These are phyloP conservation scores for Nepenthes gracilis DNA, from an alignment of 148 eudicot species.

Conservation along the genomic window DNA sequence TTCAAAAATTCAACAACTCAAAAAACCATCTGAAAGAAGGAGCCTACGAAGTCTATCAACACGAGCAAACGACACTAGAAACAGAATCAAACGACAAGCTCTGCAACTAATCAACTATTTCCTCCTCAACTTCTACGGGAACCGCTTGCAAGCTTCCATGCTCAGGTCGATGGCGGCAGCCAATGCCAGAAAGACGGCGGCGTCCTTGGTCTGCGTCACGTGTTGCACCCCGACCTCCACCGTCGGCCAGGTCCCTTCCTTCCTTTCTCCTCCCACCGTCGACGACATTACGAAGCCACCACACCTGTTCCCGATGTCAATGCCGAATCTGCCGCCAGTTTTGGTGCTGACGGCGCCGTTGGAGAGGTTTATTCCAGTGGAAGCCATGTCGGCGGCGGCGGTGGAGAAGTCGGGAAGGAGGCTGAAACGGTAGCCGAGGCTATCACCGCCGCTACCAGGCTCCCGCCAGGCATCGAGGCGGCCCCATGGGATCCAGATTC, in stretches of 20 bases:
- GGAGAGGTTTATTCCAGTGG: constrained; percentile 37
- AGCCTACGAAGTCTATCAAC: too few relatives aligned
- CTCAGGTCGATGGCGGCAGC: constrained; percentile 58
- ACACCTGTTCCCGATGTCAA: constrained; percentile 51
- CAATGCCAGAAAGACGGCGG: constrained; percentile 54
- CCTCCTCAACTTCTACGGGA: constrained; percentile 38
- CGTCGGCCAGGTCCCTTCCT: constrained; percentile 29
- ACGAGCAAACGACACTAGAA: too few relatives aligned
- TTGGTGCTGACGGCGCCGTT: constrained; percentile 33
- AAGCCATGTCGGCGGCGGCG: constrained; percentile 23
- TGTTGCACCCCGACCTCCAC: constrained; percentile 62
- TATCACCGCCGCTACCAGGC: constrained; percentile 14
- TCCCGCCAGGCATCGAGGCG: constrained; percentile 82
- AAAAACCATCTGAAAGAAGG: too few relatives aligned
- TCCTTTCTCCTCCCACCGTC: constrained; percentile 54
- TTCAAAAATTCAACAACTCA: too few relatives aligned
- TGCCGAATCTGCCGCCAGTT: constrained; percentile 54
- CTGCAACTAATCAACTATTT: constrained; percentile 4
- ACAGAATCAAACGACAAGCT: too few relatives aligned
- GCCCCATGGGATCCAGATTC: constrained; percentile 86
- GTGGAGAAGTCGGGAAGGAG: constrained; percentile 51
- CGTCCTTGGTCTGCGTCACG: constrained; percentile 57
- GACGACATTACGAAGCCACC: constrained; percentile 91
- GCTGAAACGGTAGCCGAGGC: constrained; percentile 57
- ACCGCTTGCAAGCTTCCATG: constrained; percentile 51